Conservation (phyloP, 108 stramenopile species). For the Fistulifera pelliculosa region DNA sequence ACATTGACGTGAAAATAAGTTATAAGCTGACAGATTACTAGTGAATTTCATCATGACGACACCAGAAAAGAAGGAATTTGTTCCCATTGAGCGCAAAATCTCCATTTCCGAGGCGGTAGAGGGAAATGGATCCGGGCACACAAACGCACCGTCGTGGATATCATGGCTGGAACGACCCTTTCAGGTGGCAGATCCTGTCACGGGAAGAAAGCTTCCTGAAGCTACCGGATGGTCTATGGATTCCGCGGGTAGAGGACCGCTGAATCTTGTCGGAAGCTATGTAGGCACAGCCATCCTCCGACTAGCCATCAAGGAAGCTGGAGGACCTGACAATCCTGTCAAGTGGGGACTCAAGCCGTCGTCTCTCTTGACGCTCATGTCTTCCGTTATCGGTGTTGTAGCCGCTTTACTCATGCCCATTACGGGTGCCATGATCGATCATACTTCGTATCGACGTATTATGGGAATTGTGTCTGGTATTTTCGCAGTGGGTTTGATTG, state of each 20-base stretch:
- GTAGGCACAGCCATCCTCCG: slow-evolving; percentile 54
- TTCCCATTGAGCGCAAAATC: not conserved
- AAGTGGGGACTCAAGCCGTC: slow-evolving; percentile 57
- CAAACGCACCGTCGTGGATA: slow-evolving; percentile 3
- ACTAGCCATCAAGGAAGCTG: slow-evolving; percentile 35
- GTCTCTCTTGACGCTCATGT: slow-evolving; percentile 54
- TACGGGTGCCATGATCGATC: slow-evolving; percentile 69
- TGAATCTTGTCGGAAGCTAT: slow-evolving; percentile 49
- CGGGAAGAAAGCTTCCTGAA: slow-evolving; percentile 1
- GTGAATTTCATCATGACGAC: too few species aligned
- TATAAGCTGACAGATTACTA: too few species aligned
- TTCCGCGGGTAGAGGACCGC: slow-evolving; percentile 34
- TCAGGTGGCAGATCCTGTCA: slow-evolving; percentile 6
- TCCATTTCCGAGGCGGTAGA: slow-evolving; percentile 12
- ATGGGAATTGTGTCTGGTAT: slow-evolving; percentile 30
- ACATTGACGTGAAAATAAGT: too few species aligned
- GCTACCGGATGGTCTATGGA: slow-evolving; percentile 62
- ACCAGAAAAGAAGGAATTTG: not conserved
- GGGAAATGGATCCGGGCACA: slow-evolving; percentile 1
- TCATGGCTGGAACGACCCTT: slow-evolving; percentile 7
- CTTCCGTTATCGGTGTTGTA: slow-evolving; percentile 48
- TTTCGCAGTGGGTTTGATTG: slow-evolving; percentile 27
- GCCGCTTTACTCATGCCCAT: slow-evolving; percentile 35
- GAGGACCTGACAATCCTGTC: slow-evolving; percentile 13
- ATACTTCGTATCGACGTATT: slow-evolving; percentile 42